Base-by-base conservation (phyloP, 2,329 filamentous ascomycete genomes). In the Chrysosporium queenslandicum region DNA sequence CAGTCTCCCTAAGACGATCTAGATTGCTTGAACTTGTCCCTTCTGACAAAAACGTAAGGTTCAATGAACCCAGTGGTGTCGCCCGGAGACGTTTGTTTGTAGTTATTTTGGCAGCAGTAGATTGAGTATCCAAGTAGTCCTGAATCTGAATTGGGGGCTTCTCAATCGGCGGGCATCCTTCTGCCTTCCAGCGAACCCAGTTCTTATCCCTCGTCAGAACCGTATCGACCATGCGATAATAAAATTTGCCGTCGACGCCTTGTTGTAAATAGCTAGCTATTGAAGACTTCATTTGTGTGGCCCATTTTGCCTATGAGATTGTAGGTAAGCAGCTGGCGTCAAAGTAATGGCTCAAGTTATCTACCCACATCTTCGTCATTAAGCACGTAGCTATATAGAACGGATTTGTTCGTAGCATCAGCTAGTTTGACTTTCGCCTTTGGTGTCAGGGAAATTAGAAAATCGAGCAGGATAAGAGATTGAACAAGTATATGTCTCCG, bases 111-210 rank as follows among this genome's bases (percentile, higher is more conserved):
- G 79, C 77, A 2, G 83, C 83, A 42, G 79, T 74, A 27, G 77
- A 73, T 64, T 84, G 85, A 21, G 89, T 84, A 50, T 82, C 77
- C 36, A 82, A 68, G 65, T 89, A 91, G 43, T 84, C 78, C 25
- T 79, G 70, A 0, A 83, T 77, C 2, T 83, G 77, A 27, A 97
- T 77, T 9, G 87, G 74, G 20, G 85, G 80, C 55, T 81, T 79
- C 63, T 90, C 83, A 63, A 99, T 97, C 4, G 85, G 80, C 21
- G 88, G 87, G 66, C 92, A 98, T 59, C 84, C 87, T 66, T 96
- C 89, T 55, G 91, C 84, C 71, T 99, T 99, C 92, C 92, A 99
- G 57, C 89, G 85, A 41, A 94, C 89, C 94, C 94, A 98, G 65
- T 97, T 96, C 74, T 96, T 97, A 68, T 99, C 92, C 57, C 92